phyloP scores from a whole-genome alignment of 2,329 filamentous ascomycete genomes.

The Hirsutella rhossiliensis region DNA sequence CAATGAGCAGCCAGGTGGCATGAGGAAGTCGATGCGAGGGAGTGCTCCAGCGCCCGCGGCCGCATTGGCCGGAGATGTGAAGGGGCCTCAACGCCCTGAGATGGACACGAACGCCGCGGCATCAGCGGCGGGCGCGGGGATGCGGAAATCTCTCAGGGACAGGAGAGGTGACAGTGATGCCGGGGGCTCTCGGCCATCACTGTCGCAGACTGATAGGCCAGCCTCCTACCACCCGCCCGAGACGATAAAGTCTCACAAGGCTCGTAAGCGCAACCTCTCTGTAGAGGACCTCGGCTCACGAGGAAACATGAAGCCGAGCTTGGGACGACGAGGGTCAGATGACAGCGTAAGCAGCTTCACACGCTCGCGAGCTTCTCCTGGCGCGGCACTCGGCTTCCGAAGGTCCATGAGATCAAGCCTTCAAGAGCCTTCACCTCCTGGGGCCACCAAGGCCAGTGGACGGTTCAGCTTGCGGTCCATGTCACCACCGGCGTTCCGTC shows the following conservation, averaged over 20 bases:
- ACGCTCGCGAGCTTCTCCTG: slow-evolving; percentile 38
- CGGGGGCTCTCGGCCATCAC: slow-evolving; percentile 2
- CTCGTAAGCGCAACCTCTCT: slow-evolving; percentile 12
- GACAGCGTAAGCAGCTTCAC: slow-evolving; percentile 77
- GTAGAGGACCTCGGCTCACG: slow-evolving; percentile 9
- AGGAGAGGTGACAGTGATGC: slow-evolving; percentile 4
- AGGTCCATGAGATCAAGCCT: slow-evolving; percentile 52
- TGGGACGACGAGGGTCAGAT: slow-evolving; percentile 46
- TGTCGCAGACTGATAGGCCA: slow-evolving; percentile 10
- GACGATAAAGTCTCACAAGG: slow-evolving; percentile 6
- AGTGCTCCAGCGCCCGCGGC: slow-evolving; percentile 2
- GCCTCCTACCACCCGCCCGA: slow-evolving; percentile 16
- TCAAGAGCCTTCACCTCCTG: slow-evolving; percentile 8
- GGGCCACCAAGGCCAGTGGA: slow-evolving; percentile 29
- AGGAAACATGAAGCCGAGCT: slow-evolving; percentile 16
- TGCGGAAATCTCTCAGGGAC: slow-evolving; percentile 12
- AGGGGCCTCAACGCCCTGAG: neutral
- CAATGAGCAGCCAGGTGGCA: slow-evolving; percentile 8
- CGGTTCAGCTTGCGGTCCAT: slow-evolving; percentile 59
- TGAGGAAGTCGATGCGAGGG: slow-evolving; percentile 22
- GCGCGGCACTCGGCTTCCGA: slow-evolving; percentile 49
- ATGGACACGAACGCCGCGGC: neutral
- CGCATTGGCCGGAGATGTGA: slow-evolving; percentile 2
- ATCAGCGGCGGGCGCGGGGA: slow-evolving; percentile 5
- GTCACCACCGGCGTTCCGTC: slow-evolving; percentile 48